Conservation (phyloP, 352 stramenopile species). For the Globisporangium radiosum region DNA sequence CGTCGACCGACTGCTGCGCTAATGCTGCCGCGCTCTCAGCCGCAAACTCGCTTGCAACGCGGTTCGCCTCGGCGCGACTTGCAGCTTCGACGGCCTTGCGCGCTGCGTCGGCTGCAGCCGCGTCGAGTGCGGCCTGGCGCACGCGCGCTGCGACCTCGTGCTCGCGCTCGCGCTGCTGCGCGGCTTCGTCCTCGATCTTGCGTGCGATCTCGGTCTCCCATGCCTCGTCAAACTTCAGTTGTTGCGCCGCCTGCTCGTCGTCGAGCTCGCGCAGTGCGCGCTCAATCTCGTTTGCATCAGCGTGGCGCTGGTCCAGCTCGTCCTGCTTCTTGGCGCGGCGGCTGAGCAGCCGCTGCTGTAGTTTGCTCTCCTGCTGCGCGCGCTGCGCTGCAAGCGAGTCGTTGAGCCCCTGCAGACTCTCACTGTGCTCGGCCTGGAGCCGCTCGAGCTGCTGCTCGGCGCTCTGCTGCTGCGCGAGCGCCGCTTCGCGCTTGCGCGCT, state of each 20-base stretch:
- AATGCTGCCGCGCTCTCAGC: neutral
- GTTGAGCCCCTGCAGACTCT: slow-evolving; percentile 24
- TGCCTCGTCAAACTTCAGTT: slow-evolving; percentile 8
- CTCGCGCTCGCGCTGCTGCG: slow-evolving; percentile 10
- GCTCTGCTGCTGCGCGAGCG: slow-evolving; percentile 23
- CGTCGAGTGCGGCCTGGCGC: slow-evolving; percentile 16
- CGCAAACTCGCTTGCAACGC: slow-evolving; percentile 24
- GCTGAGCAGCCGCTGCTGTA: slow-evolving; percentile 43
- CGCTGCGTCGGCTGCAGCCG: slow-evolving; percentile 17
- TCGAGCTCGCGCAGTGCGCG: slow-evolving; percentile 8
- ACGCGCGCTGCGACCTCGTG: slow-evolving; percentile 3
- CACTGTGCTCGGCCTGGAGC: slow-evolving; percentile 39
- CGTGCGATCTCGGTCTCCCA: slow-evolving; percentile 5
- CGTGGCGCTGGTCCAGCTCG: slow-evolving; percentile 3
- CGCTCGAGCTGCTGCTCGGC: slow-evolving; percentile 32
- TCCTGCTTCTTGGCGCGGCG: slow-evolving; percentile 17
- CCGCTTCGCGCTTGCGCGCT: slow-evolving; percentile 17
- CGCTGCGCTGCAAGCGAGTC: slow-evolving; percentile 26
- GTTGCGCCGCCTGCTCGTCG: slow-evolving; percentile 6
- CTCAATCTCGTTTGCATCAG: neutral
- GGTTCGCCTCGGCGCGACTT: slow-evolving; percentile 19
- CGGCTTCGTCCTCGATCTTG: slow-evolving; percentile 1
- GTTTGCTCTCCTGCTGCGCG: slow-evolving; percentile 27
- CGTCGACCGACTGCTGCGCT: slow-evolving; percentile 3
- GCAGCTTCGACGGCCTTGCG: slow-evolving; percentile 24